Conservation (phyloP, 139 green algal genomes). For the Edaphochlamys debaryana region DNA sequence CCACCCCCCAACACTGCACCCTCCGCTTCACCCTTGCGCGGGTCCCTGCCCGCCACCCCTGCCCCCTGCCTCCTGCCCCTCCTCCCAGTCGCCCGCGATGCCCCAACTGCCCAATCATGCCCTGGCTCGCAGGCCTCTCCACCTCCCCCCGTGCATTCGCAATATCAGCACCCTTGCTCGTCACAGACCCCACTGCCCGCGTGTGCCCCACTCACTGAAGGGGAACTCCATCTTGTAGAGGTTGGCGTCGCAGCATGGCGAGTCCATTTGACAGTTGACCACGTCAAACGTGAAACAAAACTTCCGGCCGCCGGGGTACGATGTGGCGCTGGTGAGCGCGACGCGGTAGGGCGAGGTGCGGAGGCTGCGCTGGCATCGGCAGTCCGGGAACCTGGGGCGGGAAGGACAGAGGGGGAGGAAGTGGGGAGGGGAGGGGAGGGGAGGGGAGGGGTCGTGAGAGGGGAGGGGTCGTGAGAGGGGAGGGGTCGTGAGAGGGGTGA, state of each 20-base stretch:
- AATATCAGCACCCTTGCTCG: neutral
- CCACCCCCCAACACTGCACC: no score
- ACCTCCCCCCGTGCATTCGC: neutral
- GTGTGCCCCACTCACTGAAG: neutral
- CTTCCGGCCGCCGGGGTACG: constrained; percentile 6
- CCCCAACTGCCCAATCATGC: neutral
- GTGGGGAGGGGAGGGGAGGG: neutral
- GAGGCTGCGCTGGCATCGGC: constrained; percentile 3
- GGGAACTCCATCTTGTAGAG: constrained; percentile 44
- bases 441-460: neutral
- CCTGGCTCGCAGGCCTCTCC: neutral
- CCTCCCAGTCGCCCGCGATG: no score
- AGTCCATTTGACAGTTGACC: constrained; percentile 3
- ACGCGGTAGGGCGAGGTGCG: constrained; percentile 20
- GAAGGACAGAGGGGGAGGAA: neutral
- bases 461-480: neutral
- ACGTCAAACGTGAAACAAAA: constrained; percentile 34
- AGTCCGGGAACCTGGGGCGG: constrained; percentile 22
- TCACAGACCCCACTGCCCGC: neutral
- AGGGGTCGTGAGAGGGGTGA: neutral
- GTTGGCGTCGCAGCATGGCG: constrained; percentile 34
- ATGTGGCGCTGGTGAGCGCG: neutral
- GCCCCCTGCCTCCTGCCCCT: no score
- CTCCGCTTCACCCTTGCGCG: no score
- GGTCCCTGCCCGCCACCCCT: no score